These are phyloP conservation scores for Berberis thunbergii DNA, from an alignment of 164 flowering plant species.

Conservation along the genomic window DNA sequence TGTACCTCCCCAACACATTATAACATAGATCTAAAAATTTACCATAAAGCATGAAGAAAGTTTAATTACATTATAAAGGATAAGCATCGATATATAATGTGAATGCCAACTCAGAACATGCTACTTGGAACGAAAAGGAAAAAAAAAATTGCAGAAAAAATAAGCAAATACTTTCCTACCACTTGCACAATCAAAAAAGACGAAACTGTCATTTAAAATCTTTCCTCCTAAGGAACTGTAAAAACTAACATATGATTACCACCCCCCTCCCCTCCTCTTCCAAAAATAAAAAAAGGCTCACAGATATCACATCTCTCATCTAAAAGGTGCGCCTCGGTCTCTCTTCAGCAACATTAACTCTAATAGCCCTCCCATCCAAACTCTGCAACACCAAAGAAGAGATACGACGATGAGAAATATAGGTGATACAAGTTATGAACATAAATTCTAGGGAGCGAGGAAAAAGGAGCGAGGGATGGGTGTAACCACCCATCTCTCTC, in stretches of 20 bases:
- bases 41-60: too few relatives aligned
- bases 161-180: not conserved
- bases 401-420: too few relatives aligned
- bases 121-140: not conserved
- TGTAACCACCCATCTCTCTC: too few relatives aligned
- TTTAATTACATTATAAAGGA: too few relatives aligned
- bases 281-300: not conserved
- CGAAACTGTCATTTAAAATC: not conserved
- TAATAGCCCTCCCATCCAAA: slow-evolving; percentile 66
- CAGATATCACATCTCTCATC: not conserved
- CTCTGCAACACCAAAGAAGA: slow-evolving; percentile 28
- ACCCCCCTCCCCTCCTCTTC: not conserved
- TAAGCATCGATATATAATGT: too few relatives aligned
- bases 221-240: too few relatives aligned
- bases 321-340: slow-evolving; percentile 34
- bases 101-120: not conserved
- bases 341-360: slow-evolving; percentile 63
- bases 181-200: not conserved
- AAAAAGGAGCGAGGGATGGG: too few relatives aligned
- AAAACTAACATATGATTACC: too few relatives aligned
- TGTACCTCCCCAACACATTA: too few relatives aligned
- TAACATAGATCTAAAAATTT: too few relatives aligned
- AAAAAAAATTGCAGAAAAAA: not conserved
- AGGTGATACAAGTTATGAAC: too few relatives aligned
- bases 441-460: too few relatives aligned